Evolutionary conservation across 2,329 filamentous ascomycete genomes (phyloP), one percentile per base, ranked within the genome.

Genomic region (Simplicillium sp.): DNA sequence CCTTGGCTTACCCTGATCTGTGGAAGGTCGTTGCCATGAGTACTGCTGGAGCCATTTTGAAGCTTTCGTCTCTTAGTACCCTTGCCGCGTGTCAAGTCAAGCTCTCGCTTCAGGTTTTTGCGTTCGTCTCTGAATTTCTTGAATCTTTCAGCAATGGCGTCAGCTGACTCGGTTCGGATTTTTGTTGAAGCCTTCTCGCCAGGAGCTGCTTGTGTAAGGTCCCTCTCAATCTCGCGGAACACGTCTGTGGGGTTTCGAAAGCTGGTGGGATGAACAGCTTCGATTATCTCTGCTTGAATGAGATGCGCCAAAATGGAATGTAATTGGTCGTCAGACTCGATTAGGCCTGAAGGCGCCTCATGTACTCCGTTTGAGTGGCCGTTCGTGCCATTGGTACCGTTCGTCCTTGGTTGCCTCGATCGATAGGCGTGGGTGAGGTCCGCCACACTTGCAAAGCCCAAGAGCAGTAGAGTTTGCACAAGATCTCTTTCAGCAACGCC

Each of bases 401-500:
- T 61, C 17, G 50, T 44, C 45, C 60, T 58, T 6, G 58, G 56
- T 14, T 52, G 50, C 52, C 66, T 57, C 4, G 61, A 57, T 18
- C 55, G 55, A 51, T 82, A 84, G 14, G 80, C 77, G 31, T 80
- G 75, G n/a, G 71, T 70, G 34, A 90, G 67, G 50, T 88, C 82
- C 34, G 71, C 73, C 29, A 89, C 70, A 54, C 77, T 80, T 25
- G 83, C 82, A 62, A 92, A 84, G 2, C 90, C 90, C 14, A 89
- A 71, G 41, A 82, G 71, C 45, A 94, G 66, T 34, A 96, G 66
- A 25, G 82, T 83, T 50, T 85, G 79, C 44, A 92, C 73, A 32
- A 96, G 70, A 46, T 81, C 77, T 42, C 80, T 77, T 25, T 87
- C 87, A 46, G 80, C 73, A n/a, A 71, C 66, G 14, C 89, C 90